Evolutionary conservation across 306 rosid genomes (phyloP), one percentile per base, ranked within the genome.

Genomic region (Citrullus mucosospermus): DNA sequence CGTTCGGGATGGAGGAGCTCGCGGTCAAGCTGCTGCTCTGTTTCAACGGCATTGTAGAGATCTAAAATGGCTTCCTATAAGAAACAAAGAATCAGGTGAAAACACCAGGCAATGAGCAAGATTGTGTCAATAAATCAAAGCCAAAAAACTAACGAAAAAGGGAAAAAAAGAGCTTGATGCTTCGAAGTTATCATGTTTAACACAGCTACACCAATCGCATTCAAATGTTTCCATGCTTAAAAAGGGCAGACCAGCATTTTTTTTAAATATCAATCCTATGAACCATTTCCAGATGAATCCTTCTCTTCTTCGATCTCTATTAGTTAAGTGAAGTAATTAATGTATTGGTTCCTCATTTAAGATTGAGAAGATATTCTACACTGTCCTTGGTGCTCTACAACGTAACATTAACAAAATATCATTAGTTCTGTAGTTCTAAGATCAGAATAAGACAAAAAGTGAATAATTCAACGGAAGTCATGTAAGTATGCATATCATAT

Each of bases 11-110:
- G 89, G 80, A 92, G 96, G 77, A 88, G 88, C 84, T 73, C 87
- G 63, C 82, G 75, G 77, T 86, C 93, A 51, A 75, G 82, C 80
- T 75, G 80, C 83, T 92, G 89, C 83, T 83, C 85, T 80, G 86
- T 88, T 84, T 86, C 91, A 44, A 51, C 72, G 22, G 82, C 84
- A 48, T 80, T 57, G 32, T 79, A 80, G 80, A 79, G 86, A 41
- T 87, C 81, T 76, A 85, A 66, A 82, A 95, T 88, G 84, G 87
- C 89, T 84, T 91, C 97, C 97, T 95, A 91, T 80, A 88, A 73
- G 82, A 63, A 11, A 84, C 77, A 56, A 77, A 8, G 79, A 10
- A 78, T 41, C 8, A 4, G 50, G 22, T 46, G 38, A 11, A 48
- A 71, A 20, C 6, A 28, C 7, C 22, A 73, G 74, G 56, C 36